phyloP scores from a whole-genome alignment of 768 basidiomycete genomes.

The Tubosaeta brunneosetosa region DNA sequence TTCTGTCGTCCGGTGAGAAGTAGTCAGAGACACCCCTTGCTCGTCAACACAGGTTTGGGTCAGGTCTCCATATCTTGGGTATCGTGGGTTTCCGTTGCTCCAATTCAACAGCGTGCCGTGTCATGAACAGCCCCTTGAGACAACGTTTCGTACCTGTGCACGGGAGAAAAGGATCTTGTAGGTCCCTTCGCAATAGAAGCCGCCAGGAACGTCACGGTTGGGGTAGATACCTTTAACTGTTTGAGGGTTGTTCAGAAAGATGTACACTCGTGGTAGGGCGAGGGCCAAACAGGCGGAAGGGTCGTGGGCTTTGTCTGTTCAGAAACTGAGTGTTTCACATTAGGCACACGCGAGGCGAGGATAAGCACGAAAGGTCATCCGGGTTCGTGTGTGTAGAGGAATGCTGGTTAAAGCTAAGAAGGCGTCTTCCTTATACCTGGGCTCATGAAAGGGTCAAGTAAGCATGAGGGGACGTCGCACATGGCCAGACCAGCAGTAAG shows the following conservation, averaged over 20 bases:
- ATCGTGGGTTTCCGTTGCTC: slow-evolving; percentile 27
- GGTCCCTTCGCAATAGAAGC: slow-evolving; percentile 33
- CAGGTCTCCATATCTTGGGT: slow-evolving; percentile 24
- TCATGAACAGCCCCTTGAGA: slow-evolving; percentile 23
- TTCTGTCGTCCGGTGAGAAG: slow-evolving; percentile 3
- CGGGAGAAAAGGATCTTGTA: slow-evolving; percentile 32
- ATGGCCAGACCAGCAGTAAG: slow-evolving; percentile 25
- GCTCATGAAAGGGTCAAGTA: slow-evolving; percentile 26
- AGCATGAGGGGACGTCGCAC: slow-evolving; percentile 8
- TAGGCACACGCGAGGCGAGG: background rate
- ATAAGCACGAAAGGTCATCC: slow-evolving; percentile 26
- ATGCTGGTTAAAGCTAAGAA: background rate
- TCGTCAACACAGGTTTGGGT: slow-evolving; percentile 15
- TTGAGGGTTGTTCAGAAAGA: slow-evolving; percentile 28
- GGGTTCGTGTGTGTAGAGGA: slow-evolving; percentile 12
- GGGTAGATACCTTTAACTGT: slow-evolving; percentile 29
- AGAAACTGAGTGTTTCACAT: slow-evolving; percentile 20
- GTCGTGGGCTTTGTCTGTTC: slow-evolving; percentile 26
- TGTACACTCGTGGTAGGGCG: slow-evolving; percentile 34
- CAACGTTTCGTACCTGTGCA: slow-evolving; percentile 32
- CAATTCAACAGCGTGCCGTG: slow-evolving; percentile 23
- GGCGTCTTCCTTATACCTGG: slow-evolving; percentile 11
- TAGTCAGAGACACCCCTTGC: slow-evolving; percentile 10
- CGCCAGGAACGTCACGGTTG: slow-evolving; percentile 32
- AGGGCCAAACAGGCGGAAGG: slow-evolving; percentile 33